Percentiles rank a stretch among this genome's conserved stretches.
These are phyloP conservation scores for Dactylellina cionopaga DNA, from an alignment of 2,329 filamentous ascomycete genomes.

Conservation along the genomic window DNA sequence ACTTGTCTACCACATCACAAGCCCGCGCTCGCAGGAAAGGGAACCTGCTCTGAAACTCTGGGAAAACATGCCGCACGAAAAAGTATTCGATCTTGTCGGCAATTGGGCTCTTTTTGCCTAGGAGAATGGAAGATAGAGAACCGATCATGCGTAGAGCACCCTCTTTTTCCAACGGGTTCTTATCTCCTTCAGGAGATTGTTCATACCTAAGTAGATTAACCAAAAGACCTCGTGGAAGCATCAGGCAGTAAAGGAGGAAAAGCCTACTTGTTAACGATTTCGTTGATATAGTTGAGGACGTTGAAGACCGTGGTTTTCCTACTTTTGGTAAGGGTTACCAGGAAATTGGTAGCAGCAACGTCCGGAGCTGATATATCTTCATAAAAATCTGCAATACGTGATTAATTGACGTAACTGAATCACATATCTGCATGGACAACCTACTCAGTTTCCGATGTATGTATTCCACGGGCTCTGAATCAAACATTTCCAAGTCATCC, in stretches of 20 bases:
- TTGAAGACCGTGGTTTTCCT: conserved; percentile 95
- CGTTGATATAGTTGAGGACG: conserved; percentile 93
- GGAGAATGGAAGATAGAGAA: conserved; percentile 88
- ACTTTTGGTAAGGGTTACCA: conserved; percentile 92
- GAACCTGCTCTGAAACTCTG: conserved; percentile 91
- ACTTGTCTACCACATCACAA: conserved; percentile 97
- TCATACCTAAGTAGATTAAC: conserved; percentile 53
- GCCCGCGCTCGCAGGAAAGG: conserved; percentile 93
- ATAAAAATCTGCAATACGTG: conserved; percentile 77
- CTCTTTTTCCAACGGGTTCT: conserved; percentile 95
- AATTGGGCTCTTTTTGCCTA: conserved; percentile 98
- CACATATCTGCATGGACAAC: background rate
- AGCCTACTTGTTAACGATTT: conserved; percentile 89
- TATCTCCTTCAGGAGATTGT: conserved; percentile 81
- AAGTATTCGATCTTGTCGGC: conserved; percentile 98
- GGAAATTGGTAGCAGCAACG: conserved; percentile 94
- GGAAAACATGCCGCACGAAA: conserved; percentile 97
- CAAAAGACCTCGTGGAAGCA: background rate
- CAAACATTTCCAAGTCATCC: conserved; percentile 92
- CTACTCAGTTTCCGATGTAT: conserved; percentile 86
- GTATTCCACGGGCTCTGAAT: conserved; percentile 94
- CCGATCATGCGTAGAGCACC: conserved; percentile 97
- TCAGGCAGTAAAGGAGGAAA: conserved; percentile 55
- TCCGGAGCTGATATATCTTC: conserved; percentile 96
- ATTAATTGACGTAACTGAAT: no score